Percentiles rank a stretch among this genome's conserved stretches.
phyloP scores from a whole-genome alignment of 1,284 basidiomycete species.

The Golubevia sp. region DNA sequence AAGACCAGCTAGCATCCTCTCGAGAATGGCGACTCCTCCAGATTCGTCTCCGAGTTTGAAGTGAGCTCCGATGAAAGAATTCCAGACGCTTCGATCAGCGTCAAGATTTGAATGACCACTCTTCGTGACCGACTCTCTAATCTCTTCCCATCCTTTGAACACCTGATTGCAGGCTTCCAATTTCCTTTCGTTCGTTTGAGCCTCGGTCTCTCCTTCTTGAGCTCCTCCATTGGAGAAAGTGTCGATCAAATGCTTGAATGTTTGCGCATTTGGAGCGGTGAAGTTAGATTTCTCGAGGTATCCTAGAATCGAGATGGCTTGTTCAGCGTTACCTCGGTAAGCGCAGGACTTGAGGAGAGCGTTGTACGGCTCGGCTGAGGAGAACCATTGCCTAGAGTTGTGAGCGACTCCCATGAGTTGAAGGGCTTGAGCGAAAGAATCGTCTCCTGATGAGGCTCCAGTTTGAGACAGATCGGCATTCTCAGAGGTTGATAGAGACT shows the following conservation, averaged over 20 bases:
- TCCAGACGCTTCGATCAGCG: constrained; percentile 68
- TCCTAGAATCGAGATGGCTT: constrained; percentile 73
- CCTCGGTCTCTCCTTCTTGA: constrained; percentile 46
- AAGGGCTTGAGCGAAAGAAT: constrained; percentile 63
- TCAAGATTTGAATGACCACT: constrained; percentile 30
- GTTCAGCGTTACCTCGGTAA: constrained; percentile 68
- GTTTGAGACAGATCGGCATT: too few relatives aligned
- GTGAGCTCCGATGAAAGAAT: constrained; percentile 75
- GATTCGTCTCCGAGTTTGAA: constrained; percentile 72
- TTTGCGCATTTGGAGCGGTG: constrained; percentile 63
- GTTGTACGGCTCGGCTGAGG: constrained; percentile 64
- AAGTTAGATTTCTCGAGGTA: constrained; percentile 68
- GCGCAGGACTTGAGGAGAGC: constrained; percentile 73
- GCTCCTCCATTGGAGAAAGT: constrained; percentile 19
- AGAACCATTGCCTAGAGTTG: constrained; percentile 61
- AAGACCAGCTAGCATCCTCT: constrained; percentile 72
- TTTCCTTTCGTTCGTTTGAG: constrained; percentile 68
- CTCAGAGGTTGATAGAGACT: too few relatives aligned
- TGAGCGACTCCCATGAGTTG: constrained; percentile 67
- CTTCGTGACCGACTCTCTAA: constrained; percentile 62
- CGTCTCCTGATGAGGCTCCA: constrained; percentile 72
- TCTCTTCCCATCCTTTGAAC: constrained; percentile 70
- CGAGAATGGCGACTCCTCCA: constrained; percentile 73
- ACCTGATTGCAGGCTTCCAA: constrained; percentile 70
- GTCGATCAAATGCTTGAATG: constrained; percentile 71